Evolutionary conservation across 148 eudicot species (phyloP).

Genomic region (Camellia lanceoleosa): DNA sequence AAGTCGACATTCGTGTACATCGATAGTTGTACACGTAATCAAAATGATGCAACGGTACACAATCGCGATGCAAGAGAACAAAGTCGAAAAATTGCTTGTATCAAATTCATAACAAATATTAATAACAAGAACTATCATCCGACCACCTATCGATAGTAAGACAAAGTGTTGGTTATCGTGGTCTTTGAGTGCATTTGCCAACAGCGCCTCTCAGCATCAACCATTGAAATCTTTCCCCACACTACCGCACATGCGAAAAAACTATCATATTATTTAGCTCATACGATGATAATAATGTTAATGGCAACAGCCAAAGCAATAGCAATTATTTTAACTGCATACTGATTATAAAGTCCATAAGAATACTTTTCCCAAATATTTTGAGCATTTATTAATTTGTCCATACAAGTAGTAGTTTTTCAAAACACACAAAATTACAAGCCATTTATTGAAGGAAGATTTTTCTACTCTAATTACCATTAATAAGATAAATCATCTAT

Average conservation of each 20-base stretch:
- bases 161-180: constrained; percentile 90
- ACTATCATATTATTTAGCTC: background rate
- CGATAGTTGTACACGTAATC: constrained; percentile 80
- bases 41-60: constrained; percentile 87
- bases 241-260: constrained; percentile 48
- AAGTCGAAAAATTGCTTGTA: constrained; percentile 8
- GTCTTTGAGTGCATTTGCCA: constrained; percentile 86
- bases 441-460: background rate
- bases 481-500: no score
- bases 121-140: background rate
- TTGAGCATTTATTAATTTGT: background rate
- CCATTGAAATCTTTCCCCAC: constrained; percentile 98
- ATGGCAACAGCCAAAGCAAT: background rate
- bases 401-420: background rate
- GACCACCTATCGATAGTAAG: constrained; percentile 82
- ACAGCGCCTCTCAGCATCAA: constrained; percentile 89
- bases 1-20: constrained; percentile 83
- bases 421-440: background rate
- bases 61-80: constrained; percentile 48
- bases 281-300: background rate
- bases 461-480: no score
- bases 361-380: background rate
- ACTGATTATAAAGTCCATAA: background rate
- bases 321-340: background rate
- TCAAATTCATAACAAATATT: background rate